phyloP scores from a whole-genome alignment of 371 early-diverging fungal species.

The Coemansia sp. region DNA sequence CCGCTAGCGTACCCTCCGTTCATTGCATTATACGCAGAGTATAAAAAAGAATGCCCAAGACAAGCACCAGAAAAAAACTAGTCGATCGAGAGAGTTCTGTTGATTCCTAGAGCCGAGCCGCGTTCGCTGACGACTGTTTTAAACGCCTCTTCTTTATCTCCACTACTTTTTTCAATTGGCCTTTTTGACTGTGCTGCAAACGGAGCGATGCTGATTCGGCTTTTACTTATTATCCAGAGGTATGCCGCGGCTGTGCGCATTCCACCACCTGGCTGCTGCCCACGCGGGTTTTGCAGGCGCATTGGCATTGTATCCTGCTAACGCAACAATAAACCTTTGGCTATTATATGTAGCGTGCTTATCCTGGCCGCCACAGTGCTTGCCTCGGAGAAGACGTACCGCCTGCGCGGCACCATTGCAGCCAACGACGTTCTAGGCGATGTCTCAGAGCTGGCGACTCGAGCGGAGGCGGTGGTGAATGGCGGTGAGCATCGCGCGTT shows the following conservation, averaged over 20 bases:
- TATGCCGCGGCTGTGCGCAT: background rate
- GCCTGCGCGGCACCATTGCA: slow-evolving; percentile 34
- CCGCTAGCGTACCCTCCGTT: slow-evolving; percentile 46
- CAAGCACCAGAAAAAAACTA: background rate
- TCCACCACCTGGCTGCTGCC: too few relatives aligned
- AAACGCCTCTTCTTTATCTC: background rate
- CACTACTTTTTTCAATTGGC: background rate
- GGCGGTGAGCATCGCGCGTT: slow-evolving; percentile 53
- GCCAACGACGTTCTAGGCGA: slow-evolving; percentile 38
- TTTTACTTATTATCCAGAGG: slow-evolving; percentile 35
- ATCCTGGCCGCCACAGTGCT: slow-evolving; percentile 12
- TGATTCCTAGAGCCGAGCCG: background rate
- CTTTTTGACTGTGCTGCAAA: background rate
- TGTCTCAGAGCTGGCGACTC: slow-evolving; percentile 31
- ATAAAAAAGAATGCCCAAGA: background rate
- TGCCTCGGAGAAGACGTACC: slow-evolving; percentile 34
- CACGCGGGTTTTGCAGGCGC: too few relatives aligned
- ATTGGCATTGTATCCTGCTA: background rate
- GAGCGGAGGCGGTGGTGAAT: slow-evolving; percentile 50
- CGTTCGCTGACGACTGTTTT: background rate
- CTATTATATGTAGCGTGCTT: slow-evolving; percentile 14
- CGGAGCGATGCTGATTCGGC: slow-evolving; percentile 11
- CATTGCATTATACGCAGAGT: slow-evolving; percentile 33
- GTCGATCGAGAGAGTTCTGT: background rate
- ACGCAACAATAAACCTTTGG: background rate